Evolutionary conservation across 768 basidiomycete genomes (phyloP).

Genomic region (Termitomyces sp.): DNA sequence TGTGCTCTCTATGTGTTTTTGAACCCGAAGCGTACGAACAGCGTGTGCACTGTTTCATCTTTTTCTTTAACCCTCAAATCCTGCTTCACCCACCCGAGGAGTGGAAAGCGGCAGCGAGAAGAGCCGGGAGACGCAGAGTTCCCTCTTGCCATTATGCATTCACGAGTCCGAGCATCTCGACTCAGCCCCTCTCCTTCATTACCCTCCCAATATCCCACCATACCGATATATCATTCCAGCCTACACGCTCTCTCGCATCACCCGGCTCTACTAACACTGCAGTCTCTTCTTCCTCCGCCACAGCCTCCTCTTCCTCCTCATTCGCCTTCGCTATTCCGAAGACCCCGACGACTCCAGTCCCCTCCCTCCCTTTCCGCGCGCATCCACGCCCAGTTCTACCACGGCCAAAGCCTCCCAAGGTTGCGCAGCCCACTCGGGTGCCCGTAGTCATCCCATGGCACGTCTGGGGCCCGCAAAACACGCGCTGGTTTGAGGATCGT

Average conservation of each 20-base stretch:
- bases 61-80: constrained; percentile 46
- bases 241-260: neutral
- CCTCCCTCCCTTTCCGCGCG: neutral
- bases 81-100: constrained; percentile 29
- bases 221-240: neutral
- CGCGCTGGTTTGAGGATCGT: constrained; percentile 53
- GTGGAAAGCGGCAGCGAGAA: constrained; percentile 14
- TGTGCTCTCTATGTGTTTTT: constrained; percentile 48
- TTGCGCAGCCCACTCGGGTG: neutral
- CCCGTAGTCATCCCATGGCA: constrained; percentile 35
- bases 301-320: neutral
- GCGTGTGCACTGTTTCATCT: constrained; percentile 46
- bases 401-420: neutral
- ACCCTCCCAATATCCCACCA: neutral
- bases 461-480: constrained; percentile 49
- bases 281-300: neutral
- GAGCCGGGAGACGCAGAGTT: neutral
- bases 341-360: neutral
- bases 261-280: neutral
- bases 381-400: neutral
- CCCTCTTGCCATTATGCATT: no score
- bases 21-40: constrained; percentile 37
- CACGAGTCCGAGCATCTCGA: neutral
- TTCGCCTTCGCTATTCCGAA: neutral
- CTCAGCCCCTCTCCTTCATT: neutral